Conservation (phyloP, 768 basidiomycete species). For the Jaapia argillacea region DNA sequence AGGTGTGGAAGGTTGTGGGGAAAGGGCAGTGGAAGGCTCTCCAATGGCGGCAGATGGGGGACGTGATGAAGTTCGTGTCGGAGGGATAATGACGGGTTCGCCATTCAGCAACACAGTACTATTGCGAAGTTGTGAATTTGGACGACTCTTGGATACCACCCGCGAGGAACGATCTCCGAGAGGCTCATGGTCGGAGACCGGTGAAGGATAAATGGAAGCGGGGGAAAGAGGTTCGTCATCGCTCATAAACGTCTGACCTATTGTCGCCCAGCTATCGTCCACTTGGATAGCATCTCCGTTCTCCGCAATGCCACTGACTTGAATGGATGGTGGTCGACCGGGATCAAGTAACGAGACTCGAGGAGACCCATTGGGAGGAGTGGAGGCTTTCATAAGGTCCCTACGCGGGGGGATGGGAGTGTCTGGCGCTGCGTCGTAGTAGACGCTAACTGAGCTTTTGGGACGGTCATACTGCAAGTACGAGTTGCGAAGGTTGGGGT, state of each 20-base stretch:
- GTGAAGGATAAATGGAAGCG: background rate
- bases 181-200: background rate
- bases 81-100: background rate
- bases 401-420: slow-evolving; percentile 13
- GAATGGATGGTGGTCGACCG: background rate
- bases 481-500: slow-evolving; percentile 25
- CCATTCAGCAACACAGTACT: background rate
- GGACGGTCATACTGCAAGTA: slow-evolving; percentile 17
- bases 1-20: background rate
- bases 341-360: slow-evolving; percentile 4
- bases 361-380: slow-evolving; percentile 17
- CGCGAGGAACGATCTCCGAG: too few relatives aligned
- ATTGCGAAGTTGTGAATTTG: background rate
- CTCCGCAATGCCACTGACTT: background rate
- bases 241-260: background rate
- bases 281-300: background rate
- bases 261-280: background rate
- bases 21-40: background rate
- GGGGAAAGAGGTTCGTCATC: background rate
- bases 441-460: slow-evolving; percentile 17
- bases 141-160: background rate
- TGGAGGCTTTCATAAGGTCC: slow-evolving; percentile 13
- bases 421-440: slow-evolving; percentile 18
- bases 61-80: background rate
- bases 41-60: background rate